Percentiles rank a stretch among this genome's conserved stretches.
Evolutionary conservation across 208 protist genomes (phyloP).

Genomic region (Leptomonas pyrrhocoris): DNA sequence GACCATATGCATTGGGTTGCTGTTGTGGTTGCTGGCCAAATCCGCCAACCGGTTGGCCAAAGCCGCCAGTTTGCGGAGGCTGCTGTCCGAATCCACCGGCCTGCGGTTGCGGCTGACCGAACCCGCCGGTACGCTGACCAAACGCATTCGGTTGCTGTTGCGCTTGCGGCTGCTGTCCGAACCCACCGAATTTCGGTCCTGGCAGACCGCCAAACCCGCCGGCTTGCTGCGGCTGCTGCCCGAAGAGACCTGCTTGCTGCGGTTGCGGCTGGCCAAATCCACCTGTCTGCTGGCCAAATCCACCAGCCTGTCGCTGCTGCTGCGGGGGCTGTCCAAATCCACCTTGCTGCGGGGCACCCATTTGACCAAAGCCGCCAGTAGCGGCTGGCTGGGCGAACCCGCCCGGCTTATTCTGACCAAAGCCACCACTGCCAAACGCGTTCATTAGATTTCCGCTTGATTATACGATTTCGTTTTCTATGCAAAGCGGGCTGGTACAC

Average conservation of each 20-base stretch:
- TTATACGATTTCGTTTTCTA: neutral
- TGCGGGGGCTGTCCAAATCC: constrained; percentile 43
- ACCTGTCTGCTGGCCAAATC: constrained; percentile 44
- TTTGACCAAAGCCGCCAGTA: constrained; percentile 49
- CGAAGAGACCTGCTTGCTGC: constrained; percentile 44
- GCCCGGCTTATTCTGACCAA: constrained; percentile 40
- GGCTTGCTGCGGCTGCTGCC: constrained; percentile 26
- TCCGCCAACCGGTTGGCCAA: constrained; percentile 14
- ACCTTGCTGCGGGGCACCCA: constrained; percentile 23
- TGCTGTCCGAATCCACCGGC: constrained; percentile 49
- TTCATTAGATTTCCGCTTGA: constrained; percentile 4
- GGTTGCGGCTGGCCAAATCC: constrained; percentile 41
- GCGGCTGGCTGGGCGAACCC: constrained; percentile 33
- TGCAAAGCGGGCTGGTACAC: neutral
- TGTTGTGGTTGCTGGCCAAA: constrained; percentile 38
- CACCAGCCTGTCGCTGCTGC: constrained; percentile 26
- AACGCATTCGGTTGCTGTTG: constrained; percentile 42
- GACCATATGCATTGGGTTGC: constrained; percentile 39
- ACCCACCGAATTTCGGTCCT: constrained; percentile 28
- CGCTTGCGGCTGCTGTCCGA: constrained; percentile 32
- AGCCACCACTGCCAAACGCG: constrained; percentile 34
- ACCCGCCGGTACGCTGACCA: constrained; percentile 40
- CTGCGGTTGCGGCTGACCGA: constrained; percentile 32
- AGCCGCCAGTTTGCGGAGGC: constrained; percentile 21
- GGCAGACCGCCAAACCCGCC: constrained; percentile 52